A percentile compares a stretch with the other conserved stretches of the same genome.
phyloP scores from a whole-genome alignment of 805 yeast species.

The Yamadazyma olivae region DNA sequence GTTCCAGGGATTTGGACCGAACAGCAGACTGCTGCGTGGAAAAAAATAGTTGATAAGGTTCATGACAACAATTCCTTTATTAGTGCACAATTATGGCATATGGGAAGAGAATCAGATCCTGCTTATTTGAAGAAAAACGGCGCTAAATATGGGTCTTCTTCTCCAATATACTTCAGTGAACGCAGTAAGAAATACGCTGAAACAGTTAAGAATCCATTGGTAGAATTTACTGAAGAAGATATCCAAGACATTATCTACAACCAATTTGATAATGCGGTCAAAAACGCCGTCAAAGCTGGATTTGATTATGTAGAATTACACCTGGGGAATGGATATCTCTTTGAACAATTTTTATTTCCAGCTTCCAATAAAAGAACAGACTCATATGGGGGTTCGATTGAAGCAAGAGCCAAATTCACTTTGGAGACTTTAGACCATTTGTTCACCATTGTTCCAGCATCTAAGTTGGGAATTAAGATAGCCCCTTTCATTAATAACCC shows the following conservation, averaged over 20 bases:
- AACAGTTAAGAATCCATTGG: constrained; percentile 9
- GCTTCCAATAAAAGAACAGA: constrained; percentile 30
- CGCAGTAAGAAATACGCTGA: constrained; percentile 14
- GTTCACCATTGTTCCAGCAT: constrained; percentile 28
- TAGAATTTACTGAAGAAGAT: constrained; percentile 20
- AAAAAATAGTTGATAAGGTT: constrained; percentile 40
- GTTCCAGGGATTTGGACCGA: constrained; percentile 51
- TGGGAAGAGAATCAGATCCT: constrained; percentile 41
- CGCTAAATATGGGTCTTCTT: constrained; percentile 15
- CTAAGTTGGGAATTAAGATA: constrained; percentile 28
- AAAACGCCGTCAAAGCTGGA: constrained; percentile 29
- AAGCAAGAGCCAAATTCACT: constrained; percentile 33
- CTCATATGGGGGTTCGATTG: constrained; percentile 34
- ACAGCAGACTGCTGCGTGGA: constrained; percentile 50
- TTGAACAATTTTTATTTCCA: constrained; percentile 36
- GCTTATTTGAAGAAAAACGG: constrained; percentile 20
- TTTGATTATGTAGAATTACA: constrained; percentile 41
- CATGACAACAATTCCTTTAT: constrained; percentile 42
- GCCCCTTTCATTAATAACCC: constrained; percentile 27
- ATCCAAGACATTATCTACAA: constrained; percentile 19
- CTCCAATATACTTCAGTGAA: constrained; percentile 17
- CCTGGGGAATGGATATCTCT: constrained; percentile 38
- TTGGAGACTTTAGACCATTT: constrained; percentile 37
- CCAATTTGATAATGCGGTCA: constrained; percentile 24
- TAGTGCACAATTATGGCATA: constrained; percentile 51